Conservation (phyloP, 2,329 filamentous ascomycete species). For the Fusarium multiceps region DNA sequence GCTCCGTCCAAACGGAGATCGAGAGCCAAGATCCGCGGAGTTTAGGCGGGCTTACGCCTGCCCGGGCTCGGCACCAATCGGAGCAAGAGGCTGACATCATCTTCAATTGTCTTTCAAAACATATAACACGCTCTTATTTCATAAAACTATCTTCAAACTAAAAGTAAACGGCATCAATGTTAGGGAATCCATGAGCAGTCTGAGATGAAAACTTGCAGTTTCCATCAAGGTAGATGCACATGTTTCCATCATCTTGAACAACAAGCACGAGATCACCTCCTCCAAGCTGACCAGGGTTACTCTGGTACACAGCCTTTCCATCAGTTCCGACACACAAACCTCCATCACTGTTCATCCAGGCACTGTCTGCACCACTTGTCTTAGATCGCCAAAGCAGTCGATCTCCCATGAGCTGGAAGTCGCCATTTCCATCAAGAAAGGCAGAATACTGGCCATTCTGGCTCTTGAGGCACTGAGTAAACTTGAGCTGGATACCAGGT, state of each 20-base stretch:
- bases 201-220: too few relatives aligned
- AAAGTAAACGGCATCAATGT: background rate
- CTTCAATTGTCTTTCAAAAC: background rate
- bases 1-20: background rate
- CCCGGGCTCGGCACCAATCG: slow-evolving; percentile 21
- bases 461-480: background rate
- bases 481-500: background rate
- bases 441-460: background rate
- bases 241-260: background rate
- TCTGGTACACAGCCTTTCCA: background rate
- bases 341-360: background rate
- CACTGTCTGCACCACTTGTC: background rate
- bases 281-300: background rate
- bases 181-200: rapidly evolving
- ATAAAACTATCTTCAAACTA: background rate
- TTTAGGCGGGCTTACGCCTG: slow-evolving; percentile 34
- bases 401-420: background rate
- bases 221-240: background rate
- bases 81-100: slow-evolving; percentile 27
- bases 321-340: background rate
- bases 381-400: background rate
- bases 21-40: slow-evolving; percentile 25
- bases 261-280: background rate
- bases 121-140: background rate
- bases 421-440: background rate